Evolutionary conservation across 306 rosid species (phyloP).

Genomic region (Senna siamea): DNA sequence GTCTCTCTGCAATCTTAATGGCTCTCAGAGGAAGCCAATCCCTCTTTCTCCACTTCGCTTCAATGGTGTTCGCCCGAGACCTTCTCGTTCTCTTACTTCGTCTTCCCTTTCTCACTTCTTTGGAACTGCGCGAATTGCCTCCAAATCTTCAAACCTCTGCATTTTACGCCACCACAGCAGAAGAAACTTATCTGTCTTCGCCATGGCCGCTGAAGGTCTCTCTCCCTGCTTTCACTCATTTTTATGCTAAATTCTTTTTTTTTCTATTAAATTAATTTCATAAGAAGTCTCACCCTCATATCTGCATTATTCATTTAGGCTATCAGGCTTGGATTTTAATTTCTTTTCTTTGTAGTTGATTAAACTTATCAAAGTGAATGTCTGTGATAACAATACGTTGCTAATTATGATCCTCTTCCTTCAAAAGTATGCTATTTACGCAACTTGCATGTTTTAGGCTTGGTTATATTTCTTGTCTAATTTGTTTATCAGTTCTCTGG

Average conservation of each 20-base stretch:
- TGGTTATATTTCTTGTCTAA: not conserved
- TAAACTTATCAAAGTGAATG: not conserved
- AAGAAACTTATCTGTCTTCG: conserved; percentile 65
- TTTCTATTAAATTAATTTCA: not conserved
- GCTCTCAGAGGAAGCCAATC: conserved; percentile 59
- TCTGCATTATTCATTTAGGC: not conserved
- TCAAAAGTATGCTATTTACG: not conserved
- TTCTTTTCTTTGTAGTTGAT: not conserved
- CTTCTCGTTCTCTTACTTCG: conserved; percentile 49
- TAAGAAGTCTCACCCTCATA: not conserved
- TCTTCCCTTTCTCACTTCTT: conserved; percentile 67
- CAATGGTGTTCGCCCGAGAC: conserved; percentile 52
- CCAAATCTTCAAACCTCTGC: conserved; percentile 39
- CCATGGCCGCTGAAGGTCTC: conserved; percentile 85
- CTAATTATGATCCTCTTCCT: not conserved
- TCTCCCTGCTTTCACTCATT: conserved; percentile 8
- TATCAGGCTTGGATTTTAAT: too few species aligned
- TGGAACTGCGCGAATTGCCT: conserved; percentile 48
- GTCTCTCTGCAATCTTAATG: conserved; percentile 60
- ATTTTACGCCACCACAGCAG: conserved; percentile 44
- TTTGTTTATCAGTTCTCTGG: not conserved
- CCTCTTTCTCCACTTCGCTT: conserved; percentile 56
- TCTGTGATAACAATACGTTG: not conserved
- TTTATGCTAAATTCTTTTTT: not conserved
- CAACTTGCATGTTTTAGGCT: conserved; percentile 17